Percentiles rank a stretch among this genome's conserved stretches.
These are phyloP conservation scores for Saturnispora kantuleensis DNA, from an alignment of 805 yeast genomes.

Conservation along the genomic window DNA sequence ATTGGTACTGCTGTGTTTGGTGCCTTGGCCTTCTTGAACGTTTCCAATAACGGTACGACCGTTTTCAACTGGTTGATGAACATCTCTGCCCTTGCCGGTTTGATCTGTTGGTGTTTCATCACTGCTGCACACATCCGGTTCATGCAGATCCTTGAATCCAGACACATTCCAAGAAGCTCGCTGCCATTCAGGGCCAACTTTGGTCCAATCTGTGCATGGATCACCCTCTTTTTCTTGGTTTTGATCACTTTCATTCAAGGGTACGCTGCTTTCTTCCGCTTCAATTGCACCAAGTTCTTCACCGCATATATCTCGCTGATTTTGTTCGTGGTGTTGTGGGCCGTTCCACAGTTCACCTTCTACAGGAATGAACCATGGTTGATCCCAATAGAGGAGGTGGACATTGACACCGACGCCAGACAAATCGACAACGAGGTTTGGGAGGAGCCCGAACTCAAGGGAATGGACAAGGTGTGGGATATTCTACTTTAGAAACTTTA, in stretches of 20 bases:
- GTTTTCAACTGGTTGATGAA: constrained; percentile 60
- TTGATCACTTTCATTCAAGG: constrained; percentile 66
- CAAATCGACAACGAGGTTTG: constrained; percentile 36
- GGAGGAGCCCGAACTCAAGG: constrained; percentile 35
- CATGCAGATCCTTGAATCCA: constrained; percentile 34
- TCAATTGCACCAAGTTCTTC: constrained; percentile 50
- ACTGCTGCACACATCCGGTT: constrained; percentile 47
- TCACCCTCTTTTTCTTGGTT: constrained; percentile 44
- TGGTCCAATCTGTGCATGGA: constrained; percentile 62
- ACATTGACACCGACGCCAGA: constrained; percentile 24
- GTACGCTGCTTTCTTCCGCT: constrained; percentile 47
- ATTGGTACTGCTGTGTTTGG: no score
- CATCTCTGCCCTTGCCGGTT: constrained; percentile 49
- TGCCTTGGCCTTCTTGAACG: constrained; percentile 65
- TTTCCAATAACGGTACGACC: constrained; percentile 43
- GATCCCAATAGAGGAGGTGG: constrained; percentile 48
- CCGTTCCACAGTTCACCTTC: constrained; percentile 38
- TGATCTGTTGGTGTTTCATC: constrained; percentile 55
- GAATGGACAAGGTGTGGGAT: constrained; percentile 14
- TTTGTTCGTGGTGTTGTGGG: constrained; percentile 46
- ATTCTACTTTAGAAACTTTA: constrained; percentile 2
- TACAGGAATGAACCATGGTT: constrained; percentile 39
- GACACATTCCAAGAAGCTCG: constrained; percentile 56
- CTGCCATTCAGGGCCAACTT: constrained; percentile 67
- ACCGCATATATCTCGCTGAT: constrained; percentile 64